These are phyloP conservation scores for Eragrostis nindensis DNA, from an alignment of 176 grass and related monocot genomes.

Conservation along the genomic window DNA sequence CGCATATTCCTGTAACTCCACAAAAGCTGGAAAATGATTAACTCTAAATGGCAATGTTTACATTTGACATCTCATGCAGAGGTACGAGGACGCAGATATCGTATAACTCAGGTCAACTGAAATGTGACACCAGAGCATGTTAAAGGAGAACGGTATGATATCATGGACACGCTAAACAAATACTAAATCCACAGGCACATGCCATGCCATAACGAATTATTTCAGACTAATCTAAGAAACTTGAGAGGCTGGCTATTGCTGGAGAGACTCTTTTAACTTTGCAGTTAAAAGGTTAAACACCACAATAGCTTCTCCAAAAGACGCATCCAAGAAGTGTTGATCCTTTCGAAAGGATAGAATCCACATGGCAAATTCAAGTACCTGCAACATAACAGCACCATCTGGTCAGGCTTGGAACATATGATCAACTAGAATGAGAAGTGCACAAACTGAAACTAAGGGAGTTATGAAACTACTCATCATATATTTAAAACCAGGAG, in stretches of 20 bases:
- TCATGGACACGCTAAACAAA: not conserved
- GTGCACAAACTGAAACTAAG: not conserved
- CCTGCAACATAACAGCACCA: slow-evolving; percentile 23
- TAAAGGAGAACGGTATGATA: not conserved
- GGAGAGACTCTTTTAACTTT: slow-evolving; percentile 38
- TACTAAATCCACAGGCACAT: slow-evolving; percentile 30
- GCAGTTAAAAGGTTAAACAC: slow-evolving; percentile 25
- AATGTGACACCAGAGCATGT: slow-evolving; percentile 36
- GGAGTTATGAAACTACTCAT: not conserved
- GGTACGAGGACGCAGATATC: not conserved
- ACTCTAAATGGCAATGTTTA: not conserved
- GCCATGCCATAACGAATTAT: slow-evolving; percentile 41
- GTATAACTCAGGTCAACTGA: slow-evolving; percentile 13
- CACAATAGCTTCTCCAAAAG: slow-evolving; percentile 50
- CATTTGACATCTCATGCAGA: not conserved
- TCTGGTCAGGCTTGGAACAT: not conserved
- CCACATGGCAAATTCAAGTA: slow-evolving; percentile 56
- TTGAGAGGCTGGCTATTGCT: slow-evolving; percentile 20
- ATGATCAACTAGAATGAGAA: not conserved
- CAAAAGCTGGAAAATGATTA: not conserved
- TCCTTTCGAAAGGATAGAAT: slow-evolving; percentile 60
- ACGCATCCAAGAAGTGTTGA: slow-evolving; percentile 21
- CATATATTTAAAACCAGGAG: no score
- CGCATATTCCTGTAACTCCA: not conserved
- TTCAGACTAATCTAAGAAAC: slow-evolving; percentile 40